Base-by-base conservation (phyloP, 805 yeast genomes). In the Maudiozyma bulderi region DNA sequence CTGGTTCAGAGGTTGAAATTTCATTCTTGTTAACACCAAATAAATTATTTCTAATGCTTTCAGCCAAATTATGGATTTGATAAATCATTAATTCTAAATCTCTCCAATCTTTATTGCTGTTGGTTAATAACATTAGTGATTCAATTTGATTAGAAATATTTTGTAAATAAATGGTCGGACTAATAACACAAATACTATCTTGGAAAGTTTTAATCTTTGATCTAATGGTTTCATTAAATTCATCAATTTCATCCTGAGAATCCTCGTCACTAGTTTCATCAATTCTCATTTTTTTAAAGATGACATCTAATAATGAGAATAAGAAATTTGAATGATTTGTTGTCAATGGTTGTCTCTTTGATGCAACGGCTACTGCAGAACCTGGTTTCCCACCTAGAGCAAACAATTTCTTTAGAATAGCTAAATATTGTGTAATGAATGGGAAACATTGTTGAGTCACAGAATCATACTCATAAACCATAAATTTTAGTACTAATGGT, bases 381-480 rank as follows among this genome's bases (percentile, higher is more conserved):
- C 63, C 72, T 46, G 65, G 71, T 56, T 66, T 72, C 31, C 70
- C 69, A 40, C 70, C 70, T 26, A 64, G 20, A 15, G 70, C 68
- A 58, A 61, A 65, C 54, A 61, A 70, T 60, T 80, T 87, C 68
- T 80, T 86, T 55, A 89, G 69, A 42, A 83, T 75, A 9, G 86
- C 68, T 52, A 93, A 70, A 62, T 82, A 89, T 47, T 81, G 85
- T 38, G 86, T 78, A 43, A 93, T 70, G 58, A 88, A 85, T 8
- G 93, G 84, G 60, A 91, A 84, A 6, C 88, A 84, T 64, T 87
- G 95, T 38, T 76, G 73, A 1, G 95, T 80, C 11, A 91, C 83
- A 56, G 93, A 97, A 65, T 93, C 98, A 60, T 83, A 89, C 54
- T 84, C 95, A 63, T 88, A 84, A 32, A 79, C 75, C 61, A 93